Base-by-base conservation (phyloP, 306 rosid genomes). In the Albizia julibrissin region DNA sequence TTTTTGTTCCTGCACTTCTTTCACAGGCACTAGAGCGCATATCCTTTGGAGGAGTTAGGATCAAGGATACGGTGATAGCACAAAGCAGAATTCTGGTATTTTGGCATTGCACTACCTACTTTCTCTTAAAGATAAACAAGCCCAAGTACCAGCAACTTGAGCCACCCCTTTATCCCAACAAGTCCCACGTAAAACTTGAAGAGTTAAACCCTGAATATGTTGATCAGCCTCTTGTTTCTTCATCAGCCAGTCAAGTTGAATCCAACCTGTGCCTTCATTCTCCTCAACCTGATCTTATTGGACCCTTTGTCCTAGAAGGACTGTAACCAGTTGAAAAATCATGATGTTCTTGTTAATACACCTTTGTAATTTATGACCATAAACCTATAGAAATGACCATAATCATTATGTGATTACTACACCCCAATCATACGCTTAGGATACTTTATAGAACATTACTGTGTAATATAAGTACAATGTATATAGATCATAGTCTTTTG, bases 221-320 rank as follows among this genome's bases (percentile, higher is more conserved):
- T 72, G 91, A 85, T 76, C 80, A 83, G 80, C 79, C 85, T 67
- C 80, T 75, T 59, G 91, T 89, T 62, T 82, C 88, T 74, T 78
- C 89, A 16, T 78, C 81, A 49, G 83, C 83, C n/a, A 71, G 68
- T 44, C 80, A 86, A 84, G 88, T 75, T 76, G 92, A 81, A 70
- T 59, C 88, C 64, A 79, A 81, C 54, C 85, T 69, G 79, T 82
- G 77, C 61, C 82, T 77, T 40, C 94, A 89, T 68, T 82, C 93
- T 49, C 84, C 93, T 49, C 84, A 84, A 76, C 56, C 79, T 34
- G 93, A 91, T 82, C 91, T 81, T 81, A 82, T 88, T 87, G 97
- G 88, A 72, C 86, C 92, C 10, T 93, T 95, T 89, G 43, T 91
- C 82, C 91, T 95, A 58, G 96, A 95, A 91, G 99, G 99, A 91